A percentile compares a stretch with the other conserved stretches of the same genome.
Conservation (phyloP, 192 early-diverging fungal genomes). For the Umbelopsis sp. region DNA sequence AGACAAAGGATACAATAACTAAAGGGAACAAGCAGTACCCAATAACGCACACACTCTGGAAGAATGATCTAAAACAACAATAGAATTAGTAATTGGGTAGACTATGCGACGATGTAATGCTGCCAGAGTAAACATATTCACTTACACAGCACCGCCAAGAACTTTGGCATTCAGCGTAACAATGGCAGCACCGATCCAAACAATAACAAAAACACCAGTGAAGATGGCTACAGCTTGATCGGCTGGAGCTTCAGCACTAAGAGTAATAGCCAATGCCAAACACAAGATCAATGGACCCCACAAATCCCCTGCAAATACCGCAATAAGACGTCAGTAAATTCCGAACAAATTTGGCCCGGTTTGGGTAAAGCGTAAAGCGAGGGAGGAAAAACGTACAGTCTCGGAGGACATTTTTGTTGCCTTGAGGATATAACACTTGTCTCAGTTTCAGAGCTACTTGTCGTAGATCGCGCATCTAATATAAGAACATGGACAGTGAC, state of each 20-base stretch:
- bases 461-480: constrained; percentile 72
- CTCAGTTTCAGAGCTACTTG: constrained; percentile 73
- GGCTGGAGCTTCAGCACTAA: constrained; percentile 75
- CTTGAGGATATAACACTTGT: constrained; percentile 72
- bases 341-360: too few species aligned
- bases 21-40: constrained; percentile 98
- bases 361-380: constrained; percentile 20
- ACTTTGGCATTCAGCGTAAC: constrained; percentile 97
- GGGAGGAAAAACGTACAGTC: constrained; percentile 64
- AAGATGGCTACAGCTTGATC: constrained; percentile 87
- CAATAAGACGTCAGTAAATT: constrained; percentile 9
- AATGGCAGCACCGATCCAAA: constrained; percentile 92
- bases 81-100: background rate
- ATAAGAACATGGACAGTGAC: background rate
- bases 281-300: constrained; percentile 98
- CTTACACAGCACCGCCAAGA: constrained; percentile 88
- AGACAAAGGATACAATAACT: constrained; percentile 74
- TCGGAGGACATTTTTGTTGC: constrained; percentile 63
- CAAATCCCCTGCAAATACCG: constrained; percentile 79
- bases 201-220: constrained; percentile 91
- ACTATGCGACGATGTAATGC: background rate
- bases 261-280: constrained; percentile 80
- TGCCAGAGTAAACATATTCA: background rate
- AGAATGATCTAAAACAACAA: constrained; percentile 74
- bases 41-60: constrained; percentile 94